phyloP scores from a whole-genome alignment of 176 grass and related monocot species.

The Poa pratensis region DNA sequence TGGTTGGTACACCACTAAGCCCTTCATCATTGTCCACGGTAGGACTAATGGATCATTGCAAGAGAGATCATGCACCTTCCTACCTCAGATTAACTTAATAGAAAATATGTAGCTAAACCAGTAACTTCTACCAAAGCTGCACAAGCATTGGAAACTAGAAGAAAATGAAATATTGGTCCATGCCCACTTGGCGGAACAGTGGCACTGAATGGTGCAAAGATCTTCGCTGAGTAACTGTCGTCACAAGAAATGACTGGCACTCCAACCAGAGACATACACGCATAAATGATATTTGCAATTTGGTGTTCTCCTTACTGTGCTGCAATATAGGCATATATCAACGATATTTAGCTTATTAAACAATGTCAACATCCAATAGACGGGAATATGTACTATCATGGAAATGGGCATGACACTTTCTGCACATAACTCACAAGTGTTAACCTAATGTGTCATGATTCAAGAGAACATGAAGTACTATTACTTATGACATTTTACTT shows the following conservation, averaged over 20 bases:
- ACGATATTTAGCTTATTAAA: slow-evolving; percentile 25
- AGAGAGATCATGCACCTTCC: slow-evolving; percentile 43
- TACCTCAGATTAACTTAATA: slow-evolving; percentile 38
- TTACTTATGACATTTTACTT: slow-evolving; percentile 1
- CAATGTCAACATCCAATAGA: slow-evolving; percentile 15
- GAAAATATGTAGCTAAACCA: slow-evolving; percentile 16
- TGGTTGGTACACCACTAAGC: slow-evolving; percentile 39
- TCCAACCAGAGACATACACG: neutral
- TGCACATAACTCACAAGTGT: neutral
- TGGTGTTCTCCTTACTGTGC: slow-evolving; percentile 10
- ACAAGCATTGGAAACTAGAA: slow-evolving; percentile 18
- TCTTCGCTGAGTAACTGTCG: neutral
- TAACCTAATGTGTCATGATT: neutral
- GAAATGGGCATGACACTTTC: slow-evolving; percentile 13
- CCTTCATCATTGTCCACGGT: slow-evolving; percentile 37
- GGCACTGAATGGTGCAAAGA: slow-evolving; percentile 1
- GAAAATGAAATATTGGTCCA: slow-evolving; percentile 9
- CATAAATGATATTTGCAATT: slow-evolving; percentile 30
- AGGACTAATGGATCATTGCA: slow-evolving; percentile 43
- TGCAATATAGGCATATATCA: slow-evolving; percentile 18
- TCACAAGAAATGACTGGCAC: slow-evolving; percentile 6
- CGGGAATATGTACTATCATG: neutral
- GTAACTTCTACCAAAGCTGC: slow-evolving; percentile 4
- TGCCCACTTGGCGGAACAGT: neutral
- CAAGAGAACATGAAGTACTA: neutral